Evolutionary conservation across 75 land plant species (phyloP), one percentile per base, ranked within the genome.

Genomic region (Gnetum montanum): DNA sequence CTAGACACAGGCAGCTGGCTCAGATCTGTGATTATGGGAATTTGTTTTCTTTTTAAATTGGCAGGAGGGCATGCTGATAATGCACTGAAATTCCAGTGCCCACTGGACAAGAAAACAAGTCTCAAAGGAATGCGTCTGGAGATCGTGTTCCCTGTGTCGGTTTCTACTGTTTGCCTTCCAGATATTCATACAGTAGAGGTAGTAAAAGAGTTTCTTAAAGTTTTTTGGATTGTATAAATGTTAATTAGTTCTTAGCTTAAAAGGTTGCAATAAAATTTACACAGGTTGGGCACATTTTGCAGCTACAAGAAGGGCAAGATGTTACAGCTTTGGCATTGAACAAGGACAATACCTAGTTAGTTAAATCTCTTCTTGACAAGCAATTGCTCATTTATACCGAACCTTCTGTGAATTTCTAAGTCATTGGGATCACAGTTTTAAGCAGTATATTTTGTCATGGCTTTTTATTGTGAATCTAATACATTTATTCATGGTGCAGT

Each of bases 31-130:
- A n/a, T n/a, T n/a, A n/a, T n/a, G n/a, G n/a, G n/a, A n/a, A n/a
- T n/a, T n/a, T n/a, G n/a, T n/a, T n/a, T n/a, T n/a, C n/a, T n/a
- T n/a, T n/a, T n/a, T n/a, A n/a, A n/a, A n/a, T 57, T 23, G n/a
- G 15, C 73, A 95, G 99, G 99, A 59, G 99, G 99, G 8, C 99
- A 95, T 77, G 92, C 78, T 7, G 99, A 95, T 59, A 90, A 86
- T 56, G 84, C 82, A 43, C 56, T 95, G 22, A 90, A 87, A 77
- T 57, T 95, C 46, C 16, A 8, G 15, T 10, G 13, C 23, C 27
- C 23, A 51, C 13, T 10, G 31, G 10, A 47, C 29, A 25, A 47
- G 16, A 13, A 47, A 22, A 19, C 25, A 13, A 19, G 22, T 8
- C 33, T 18, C 25, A 52, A 31, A 36, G 55, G 25, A 28, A 34